A percentile compares a stretch with the other conserved stretches of the same genome.
Conservation (phyloP, 169 alveolate genomes). For the Eimeria maxima region DNA sequence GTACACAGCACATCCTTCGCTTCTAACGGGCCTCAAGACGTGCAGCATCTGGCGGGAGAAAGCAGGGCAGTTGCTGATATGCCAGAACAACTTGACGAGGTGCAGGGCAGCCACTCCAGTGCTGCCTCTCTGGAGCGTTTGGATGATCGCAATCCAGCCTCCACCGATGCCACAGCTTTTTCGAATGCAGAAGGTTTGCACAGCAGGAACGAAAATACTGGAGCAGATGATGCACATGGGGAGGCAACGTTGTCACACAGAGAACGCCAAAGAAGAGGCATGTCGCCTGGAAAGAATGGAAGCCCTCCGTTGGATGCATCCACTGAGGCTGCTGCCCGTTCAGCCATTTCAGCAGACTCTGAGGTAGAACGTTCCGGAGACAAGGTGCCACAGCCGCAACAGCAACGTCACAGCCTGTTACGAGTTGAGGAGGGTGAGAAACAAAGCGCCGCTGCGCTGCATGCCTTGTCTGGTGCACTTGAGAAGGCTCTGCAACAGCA, state of each 20-base stretch:
- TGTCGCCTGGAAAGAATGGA: background rate
- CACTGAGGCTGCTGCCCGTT: background rate
- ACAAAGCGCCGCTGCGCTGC: conserved; percentile 2
- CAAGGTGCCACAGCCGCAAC: conserved; percentile 10
- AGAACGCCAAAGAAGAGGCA: background rate
- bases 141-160: background rate
- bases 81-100: background rate
- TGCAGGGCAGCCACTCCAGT: background rate
- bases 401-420: background rate
- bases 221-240: background rate
- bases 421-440: background rate
- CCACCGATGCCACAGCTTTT: background rate
- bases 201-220: background rate
- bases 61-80: background rate
- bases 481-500: conserved; percentile 31
- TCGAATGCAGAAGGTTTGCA: background rate
- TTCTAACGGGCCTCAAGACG: background rate
- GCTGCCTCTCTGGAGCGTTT: background rate
- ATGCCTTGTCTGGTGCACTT: conserved; percentile 48
- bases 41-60: background rate
- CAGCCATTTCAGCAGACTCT: background rate
- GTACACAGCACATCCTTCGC: background rate
- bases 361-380: background rate
- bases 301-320: background rate
- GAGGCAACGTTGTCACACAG: background rate